Conservation (phyloP, 2,329 filamentous ascomycete genomes). For the Clonostachys byssicola region DNA sequence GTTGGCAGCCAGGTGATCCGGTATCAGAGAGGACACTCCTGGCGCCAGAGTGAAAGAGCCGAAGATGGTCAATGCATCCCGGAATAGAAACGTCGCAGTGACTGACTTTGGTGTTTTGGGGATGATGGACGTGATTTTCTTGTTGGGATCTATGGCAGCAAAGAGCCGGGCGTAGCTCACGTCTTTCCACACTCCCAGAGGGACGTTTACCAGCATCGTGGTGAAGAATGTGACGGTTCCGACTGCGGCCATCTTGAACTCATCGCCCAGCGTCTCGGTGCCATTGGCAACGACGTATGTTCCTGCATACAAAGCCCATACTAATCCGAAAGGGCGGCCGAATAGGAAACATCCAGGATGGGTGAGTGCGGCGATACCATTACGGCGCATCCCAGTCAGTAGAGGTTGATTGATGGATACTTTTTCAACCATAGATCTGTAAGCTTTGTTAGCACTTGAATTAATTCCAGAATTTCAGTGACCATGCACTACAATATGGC, state of each 20-base stretch:
- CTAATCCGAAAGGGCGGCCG: neutral
- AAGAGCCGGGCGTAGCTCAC: neutral
- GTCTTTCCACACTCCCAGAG: neutral
- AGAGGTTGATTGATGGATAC: neutral
- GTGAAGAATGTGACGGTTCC: neutral
- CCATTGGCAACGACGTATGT: constrained; percentile 1
- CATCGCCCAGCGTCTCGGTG: neutral
- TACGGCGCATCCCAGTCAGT: neutral
- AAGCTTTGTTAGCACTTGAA: neutral
- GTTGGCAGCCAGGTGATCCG: neutral
- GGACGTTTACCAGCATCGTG: neutral
- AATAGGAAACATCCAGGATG: neutral
- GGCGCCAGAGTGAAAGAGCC: neutral
- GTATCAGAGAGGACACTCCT: neutral
- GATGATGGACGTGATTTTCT: neutral
- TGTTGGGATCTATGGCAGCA: neutral
- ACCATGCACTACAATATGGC: no score
- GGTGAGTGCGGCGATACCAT: neutral
- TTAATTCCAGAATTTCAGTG: no score
- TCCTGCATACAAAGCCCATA: neutral
- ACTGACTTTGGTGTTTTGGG: neutral
- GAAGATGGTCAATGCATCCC: neutral
- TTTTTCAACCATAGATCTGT: neutral
- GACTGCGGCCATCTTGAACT: neutral
- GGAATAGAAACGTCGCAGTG: neutral